Evolutionary conservation across 768 basidiomycete genomes (phyloP), one percentile per base, ranked within the genome.

Genomic region (Leccinum incarnatum): DNA sequence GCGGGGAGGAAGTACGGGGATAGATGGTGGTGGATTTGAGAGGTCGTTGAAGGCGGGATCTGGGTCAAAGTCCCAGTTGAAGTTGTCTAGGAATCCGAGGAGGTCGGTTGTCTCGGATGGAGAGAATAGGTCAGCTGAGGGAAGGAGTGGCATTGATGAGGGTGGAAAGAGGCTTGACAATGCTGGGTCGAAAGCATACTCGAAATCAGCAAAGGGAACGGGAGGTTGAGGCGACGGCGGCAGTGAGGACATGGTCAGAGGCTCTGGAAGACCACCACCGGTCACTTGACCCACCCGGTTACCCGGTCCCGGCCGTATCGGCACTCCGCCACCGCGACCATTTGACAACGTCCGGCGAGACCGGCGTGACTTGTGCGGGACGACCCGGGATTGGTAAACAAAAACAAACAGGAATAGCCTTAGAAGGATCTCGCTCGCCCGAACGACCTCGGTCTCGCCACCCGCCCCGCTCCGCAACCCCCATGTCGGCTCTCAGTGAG

Each of bases 41-140:
- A 50, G 56, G 56, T 56, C 62, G 45, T 49, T 30, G 25, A 72
- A 63, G 17, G 62, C 14, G 27, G 71, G 69, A n/a, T 79, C 79
- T 1, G 77, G 62, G 27, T 80, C 78, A 59, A 84, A 77, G 55
- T 89, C 87, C 84, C 85, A 86, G 66, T 78, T 81, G 67, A 92
- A 90, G 72, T 86, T 87, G 74, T 93, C 90, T 70, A 93, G 83
- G 70, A 93, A 93, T 56, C 87, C 86, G 60, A 92, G 80, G 54
- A 93, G 77, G 72, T 91, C 85, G 0, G 85, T 88, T 5, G 88
- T 88, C 74, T 93, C 91, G 60, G 86, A 81, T 0, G 83, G 78
- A 9, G 90, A 88, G 72, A 93, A 89, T 63, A 93, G 84, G 69
- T 88, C 88, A 25, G 88, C 84, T 7, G 89, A 88, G 0, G 89